Conservation (phyloP, 2,329 filamentous ascomycete species). For the Hymenoscyphus scutula region DNA sequence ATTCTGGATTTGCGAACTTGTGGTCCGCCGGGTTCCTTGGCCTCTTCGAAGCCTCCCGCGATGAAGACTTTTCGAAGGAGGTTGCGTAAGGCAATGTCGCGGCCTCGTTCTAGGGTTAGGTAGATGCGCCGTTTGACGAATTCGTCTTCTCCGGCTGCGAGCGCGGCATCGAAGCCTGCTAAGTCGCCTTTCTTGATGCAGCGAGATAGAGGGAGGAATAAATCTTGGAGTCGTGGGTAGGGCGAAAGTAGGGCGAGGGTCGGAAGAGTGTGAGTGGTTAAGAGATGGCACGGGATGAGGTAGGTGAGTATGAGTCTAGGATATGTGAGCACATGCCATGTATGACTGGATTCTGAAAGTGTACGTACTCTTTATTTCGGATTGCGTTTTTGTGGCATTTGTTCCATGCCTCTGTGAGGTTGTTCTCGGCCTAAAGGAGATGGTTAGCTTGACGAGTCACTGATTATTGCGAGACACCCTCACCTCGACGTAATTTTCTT, state of each 20-base stretch:
- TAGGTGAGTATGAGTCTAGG: slow-evolving; percentile 85
- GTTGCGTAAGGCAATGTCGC: slow-evolving; percentile 90
- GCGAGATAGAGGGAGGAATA: slow-evolving; percentile 74
- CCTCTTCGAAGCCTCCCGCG: slow-evolving; percentile 74
- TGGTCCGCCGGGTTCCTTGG: slow-evolving; percentile 64
- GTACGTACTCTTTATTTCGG: slow-evolving; percentile 74
- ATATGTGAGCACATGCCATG: slow-evolving; percentile 23
- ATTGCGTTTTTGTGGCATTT: slow-evolving; percentile 71
- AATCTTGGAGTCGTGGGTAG: slow-evolving; percentile 70
- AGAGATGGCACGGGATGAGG: slow-evolving; percentile 86
- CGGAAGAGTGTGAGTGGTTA: slow-evolving; percentile 84
- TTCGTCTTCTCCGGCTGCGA: slow-evolving; percentile 80
- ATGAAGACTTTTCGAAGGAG: slow-evolving; percentile 89
- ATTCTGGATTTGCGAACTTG: slow-evolving; percentile 72
- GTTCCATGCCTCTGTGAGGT: slow-evolving; percentile 77
- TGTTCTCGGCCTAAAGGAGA: slow-evolving; percentile 65
- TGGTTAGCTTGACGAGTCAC: neutral
- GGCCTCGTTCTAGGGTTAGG: slow-evolving; percentile 85
- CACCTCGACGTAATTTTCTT: slow-evolving; percentile 86
- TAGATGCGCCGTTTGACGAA: slow-evolving; percentile 94
- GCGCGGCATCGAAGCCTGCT: slow-evolving; percentile 76
- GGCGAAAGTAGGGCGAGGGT: slow-evolving; percentile 66
- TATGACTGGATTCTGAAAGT: slow-evolving; percentile 9
- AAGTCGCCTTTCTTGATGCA: slow-evolving; percentile 84
- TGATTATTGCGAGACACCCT: slow-evolving; percentile 16